These are phyloP conservation scores for Alternaria burnsii DNA, from an alignment of 2,329 filamentous ascomycete species.

Conservation along the genomic window DNA sequence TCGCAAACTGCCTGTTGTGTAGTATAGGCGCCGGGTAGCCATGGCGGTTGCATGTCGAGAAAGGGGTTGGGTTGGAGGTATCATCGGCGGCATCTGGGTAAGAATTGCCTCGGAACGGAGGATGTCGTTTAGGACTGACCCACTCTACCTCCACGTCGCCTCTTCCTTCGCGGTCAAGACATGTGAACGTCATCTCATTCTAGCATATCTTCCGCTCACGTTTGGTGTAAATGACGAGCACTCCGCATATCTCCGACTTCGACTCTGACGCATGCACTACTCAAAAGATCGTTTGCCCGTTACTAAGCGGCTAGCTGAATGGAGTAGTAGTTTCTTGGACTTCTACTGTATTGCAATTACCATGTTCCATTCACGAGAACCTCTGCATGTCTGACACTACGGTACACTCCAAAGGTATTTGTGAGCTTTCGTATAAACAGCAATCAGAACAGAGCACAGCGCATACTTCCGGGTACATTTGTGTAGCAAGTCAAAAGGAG, in stretches of 20 bases:
- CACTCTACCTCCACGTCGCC: slow-evolving; percentile 1
- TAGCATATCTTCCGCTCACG: neutral
- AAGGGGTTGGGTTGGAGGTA: slow-evolving; percentile 1
- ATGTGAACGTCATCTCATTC: neutral
- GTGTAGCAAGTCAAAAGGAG: too few relatives aligned
- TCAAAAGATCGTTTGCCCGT: neutral
- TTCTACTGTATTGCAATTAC: too few relatives aligned
- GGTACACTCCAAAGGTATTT: too few relatives aligned
- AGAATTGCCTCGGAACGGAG: neutral
- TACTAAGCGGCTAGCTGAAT: too few relatives aligned
- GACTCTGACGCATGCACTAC: neutral
- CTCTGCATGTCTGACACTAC: too few relatives aligned
- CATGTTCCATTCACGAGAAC: too few relatives aligned
- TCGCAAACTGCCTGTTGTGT: neutral
- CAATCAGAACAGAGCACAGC: too few relatives aligned
- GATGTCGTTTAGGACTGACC: neutral
- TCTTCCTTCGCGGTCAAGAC: neutral
- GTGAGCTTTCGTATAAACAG: too few relatives aligned
- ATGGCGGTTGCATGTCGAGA: neutral
- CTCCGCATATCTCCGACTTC: neutral
- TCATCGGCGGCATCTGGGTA: neutral
- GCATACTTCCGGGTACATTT: too few relatives aligned
- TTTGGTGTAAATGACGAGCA: neutral
- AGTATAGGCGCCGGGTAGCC: neutral
- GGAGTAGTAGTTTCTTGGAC: too few relatives aligned